Evolutionary conservation across 805 yeast genomes (phyloP).

Genomic region (Candida endomychidarum): DNA sequence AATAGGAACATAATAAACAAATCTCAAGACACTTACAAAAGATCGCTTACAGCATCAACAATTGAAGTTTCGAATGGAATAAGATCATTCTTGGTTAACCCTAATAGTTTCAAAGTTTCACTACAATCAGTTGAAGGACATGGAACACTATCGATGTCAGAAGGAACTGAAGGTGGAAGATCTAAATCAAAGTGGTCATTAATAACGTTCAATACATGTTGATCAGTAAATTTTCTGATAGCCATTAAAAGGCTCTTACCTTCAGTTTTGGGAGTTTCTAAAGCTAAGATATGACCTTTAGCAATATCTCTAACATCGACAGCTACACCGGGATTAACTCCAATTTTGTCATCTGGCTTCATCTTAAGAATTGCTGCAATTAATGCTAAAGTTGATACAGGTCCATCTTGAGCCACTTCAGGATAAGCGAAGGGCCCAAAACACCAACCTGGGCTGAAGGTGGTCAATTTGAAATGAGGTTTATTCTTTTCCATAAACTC

Average conservation of each 20-base stretch:
- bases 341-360: conserved; percentile 18
- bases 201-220: conserved; percentile 22
- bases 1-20: too few relatives aligned
- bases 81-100: neutral
- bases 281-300: conserved; percentile 51
- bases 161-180: conserved; percentile 1
- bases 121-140: conserved; percentile 8
- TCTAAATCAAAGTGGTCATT: conserved; percentile 20
- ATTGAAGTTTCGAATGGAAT: conserved; percentile 3
- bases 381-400: conserved; percentile 26
- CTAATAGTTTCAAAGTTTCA: conserved; percentile 5
- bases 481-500: conserved; percentile 37
- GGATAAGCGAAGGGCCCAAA: conserved; percentile 55
- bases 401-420: conserved; percentile 20
- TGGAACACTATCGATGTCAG: neutral
- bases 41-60: conserved; percentile 1
- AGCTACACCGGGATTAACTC: conserved; percentile 16
- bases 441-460: conserved; percentile 45
- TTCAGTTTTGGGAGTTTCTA: conserved; percentile 34
- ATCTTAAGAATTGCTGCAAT: conserved; percentile 27
- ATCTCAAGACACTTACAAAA: too few relatives aligned
- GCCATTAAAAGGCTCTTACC: conserved; percentile 32
- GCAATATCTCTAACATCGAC: conserved; percentile 69
- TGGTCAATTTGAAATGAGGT: conserved; percentile 35
- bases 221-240: conserved; percentile 18